A percentile compares a stretch with the other conserved stretches of the same genome.
Conservation (phyloP, 306 rosid genomes). For the Senna siamea region DNA sequence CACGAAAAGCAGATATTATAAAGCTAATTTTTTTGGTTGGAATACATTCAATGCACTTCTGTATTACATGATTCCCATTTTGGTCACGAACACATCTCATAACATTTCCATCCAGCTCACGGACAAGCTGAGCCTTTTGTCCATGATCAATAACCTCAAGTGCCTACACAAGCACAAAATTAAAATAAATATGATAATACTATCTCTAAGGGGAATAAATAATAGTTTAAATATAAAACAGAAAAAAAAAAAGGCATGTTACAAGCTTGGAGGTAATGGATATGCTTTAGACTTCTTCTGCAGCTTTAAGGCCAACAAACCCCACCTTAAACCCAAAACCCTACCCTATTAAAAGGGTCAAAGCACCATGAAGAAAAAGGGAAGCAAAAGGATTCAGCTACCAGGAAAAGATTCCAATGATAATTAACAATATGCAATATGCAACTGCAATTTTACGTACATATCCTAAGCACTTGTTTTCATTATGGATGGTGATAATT, state of each 20-base stretch:
- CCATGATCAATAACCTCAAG: conserved; percentile 67
- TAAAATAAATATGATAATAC: conserved; percentile 15
- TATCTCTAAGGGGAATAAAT: not conserved
- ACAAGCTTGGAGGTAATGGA: not conserved
- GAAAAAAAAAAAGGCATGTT: not conserved
- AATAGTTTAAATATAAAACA: not conserved
- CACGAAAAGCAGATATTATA: conserved; percentile 59
- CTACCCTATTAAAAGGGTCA: not conserved
- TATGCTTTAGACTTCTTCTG: not conserved
- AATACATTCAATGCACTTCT: conserved; percentile 65
- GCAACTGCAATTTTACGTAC: not conserved
- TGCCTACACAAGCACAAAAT: conserved; percentile 48
- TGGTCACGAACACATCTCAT: conserved; percentile 70
- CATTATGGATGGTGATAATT: not conserved
- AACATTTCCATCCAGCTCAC: conserved; percentile 66
- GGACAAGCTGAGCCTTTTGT: conserved; percentile 65
- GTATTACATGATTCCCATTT: conserved; percentile 74
- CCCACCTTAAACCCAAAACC: not conserved
- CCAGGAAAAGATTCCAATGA: not conserved
- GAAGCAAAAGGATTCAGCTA: not conserved
- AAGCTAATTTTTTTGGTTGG: conserved; percentile 54
- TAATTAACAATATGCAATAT: not conserved
- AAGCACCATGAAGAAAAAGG: not conserved
- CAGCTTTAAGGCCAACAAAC: not conserved
- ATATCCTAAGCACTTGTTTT: conserved; percentile 5